phyloP scores from a whole-genome alignment of 768 basidiomycete species.

The Pulveroboletus sp. region DNA sequence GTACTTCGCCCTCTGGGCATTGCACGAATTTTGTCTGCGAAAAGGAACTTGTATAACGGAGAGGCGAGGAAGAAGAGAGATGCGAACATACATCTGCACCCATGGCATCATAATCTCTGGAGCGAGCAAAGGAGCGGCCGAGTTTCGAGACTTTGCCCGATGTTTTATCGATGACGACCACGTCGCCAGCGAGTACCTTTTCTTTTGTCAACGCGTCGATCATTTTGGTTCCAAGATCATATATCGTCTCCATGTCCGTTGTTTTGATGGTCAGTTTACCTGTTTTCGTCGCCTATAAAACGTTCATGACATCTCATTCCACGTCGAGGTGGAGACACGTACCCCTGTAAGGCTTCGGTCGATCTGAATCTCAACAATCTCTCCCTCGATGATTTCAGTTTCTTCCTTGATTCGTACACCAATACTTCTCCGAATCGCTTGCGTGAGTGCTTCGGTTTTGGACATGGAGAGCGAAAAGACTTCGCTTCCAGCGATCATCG shows the following conservation, averaged over 20 bases:
- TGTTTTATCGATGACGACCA: constrained; percentile 96
- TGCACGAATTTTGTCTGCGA: constrained; percentile 94
- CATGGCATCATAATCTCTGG: constrained; percentile 98
- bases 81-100: constrained; percentile 83
- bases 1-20: constrained; percentile 97
- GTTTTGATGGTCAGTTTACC: constrained; percentile 97
- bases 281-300: constrained; percentile 86
- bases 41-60: neutral
- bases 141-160: constrained; percentile 96
- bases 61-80: neutral
- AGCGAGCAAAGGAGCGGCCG: constrained; percentile 94
- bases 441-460: constrained; percentile 96
- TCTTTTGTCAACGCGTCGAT: constrained; percentile 97
- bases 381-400: constrained; percentile 95
- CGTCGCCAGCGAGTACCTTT: constrained; percentile 92
- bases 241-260: constrained; percentile 99
- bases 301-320: neutral
- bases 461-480: constrained; percentile 98
- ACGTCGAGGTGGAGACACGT: constrained; percentile 17
- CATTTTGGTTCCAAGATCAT: constrained; percentile 99
- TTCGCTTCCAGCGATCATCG: constrained; percentile 96
- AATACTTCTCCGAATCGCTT: constrained; percentile 93
- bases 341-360: constrained; percentile 96
- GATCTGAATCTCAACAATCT: constrained; percentile 98
- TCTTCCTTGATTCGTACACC: constrained; percentile 98